Percentiles rank a stretch among this genome's conserved stretches.
These are phyloP conservation scores for Rhododendron vialii DNA, from an alignment of 148 eudicot genomes.

Conservation along the genomic window DNA sequence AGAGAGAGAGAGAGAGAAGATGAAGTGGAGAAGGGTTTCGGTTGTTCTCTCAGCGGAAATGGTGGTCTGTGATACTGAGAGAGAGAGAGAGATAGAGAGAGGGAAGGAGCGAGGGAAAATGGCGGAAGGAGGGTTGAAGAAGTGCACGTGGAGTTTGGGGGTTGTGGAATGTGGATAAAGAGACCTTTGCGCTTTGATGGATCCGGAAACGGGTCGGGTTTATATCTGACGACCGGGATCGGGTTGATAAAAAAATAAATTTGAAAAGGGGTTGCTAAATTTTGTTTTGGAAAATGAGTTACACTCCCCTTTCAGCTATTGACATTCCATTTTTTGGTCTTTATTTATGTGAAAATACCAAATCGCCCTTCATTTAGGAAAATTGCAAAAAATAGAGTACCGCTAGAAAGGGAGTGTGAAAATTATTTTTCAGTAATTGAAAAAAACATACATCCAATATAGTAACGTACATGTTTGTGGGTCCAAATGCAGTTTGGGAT, in stretches of 20 bases:
- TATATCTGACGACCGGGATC: neutral
- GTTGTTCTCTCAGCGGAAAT: neutral
- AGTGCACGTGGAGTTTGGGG: conserved; percentile 18
- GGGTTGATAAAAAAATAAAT: neutral
- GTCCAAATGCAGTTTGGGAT: too few relatives aligned
- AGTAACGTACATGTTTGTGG: too few relatives aligned
- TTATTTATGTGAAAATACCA: too few relatives aligned
- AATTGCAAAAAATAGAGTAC: too few relatives aligned
- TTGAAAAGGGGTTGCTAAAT: too few relatives aligned
- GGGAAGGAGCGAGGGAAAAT: neutral
- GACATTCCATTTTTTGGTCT: too few relatives aligned
- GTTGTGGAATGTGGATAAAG: conserved; percentile 32
- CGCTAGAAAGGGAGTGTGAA: too few relatives aligned
- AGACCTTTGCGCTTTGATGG: conserved; percentile 16
- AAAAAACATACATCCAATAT: too few relatives aligned
- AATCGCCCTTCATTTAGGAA: too few relatives aligned
- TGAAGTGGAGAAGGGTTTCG: conserved; percentile 8
- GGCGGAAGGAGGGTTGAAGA: conserved; percentile 19
- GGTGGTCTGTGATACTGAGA: neutral
- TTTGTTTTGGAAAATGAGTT: too few relatives aligned
- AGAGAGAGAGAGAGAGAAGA: conserved; percentile 21
- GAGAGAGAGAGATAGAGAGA: neutral
- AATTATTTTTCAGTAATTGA: too few relatives aligned
- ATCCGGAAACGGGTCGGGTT: conserved; percentile 9
- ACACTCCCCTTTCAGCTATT: too few relatives aligned